Evolutionary conservation across 2,329 filamentous ascomycete genomes (phyloP), one percentile per base, ranked within the genome.

Genomic region (Aspergillus luchuensis): DNA sequence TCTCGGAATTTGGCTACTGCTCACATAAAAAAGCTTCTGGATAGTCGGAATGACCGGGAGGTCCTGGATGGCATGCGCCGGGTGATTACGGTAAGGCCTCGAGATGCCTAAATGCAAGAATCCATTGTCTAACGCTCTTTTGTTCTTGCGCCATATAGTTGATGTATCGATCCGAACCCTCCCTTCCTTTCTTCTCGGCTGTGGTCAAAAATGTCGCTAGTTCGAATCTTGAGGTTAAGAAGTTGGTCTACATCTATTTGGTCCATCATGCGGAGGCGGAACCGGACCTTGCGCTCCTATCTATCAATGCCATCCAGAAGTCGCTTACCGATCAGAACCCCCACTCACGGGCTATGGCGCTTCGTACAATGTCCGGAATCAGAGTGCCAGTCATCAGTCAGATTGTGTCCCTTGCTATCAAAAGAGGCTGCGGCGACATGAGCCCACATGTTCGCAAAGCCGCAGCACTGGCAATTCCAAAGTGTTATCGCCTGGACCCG

Each of bases 301-400:
- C 93, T 61, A 97, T 99, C 84, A 99, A 99, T 79, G 96, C 95
- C 6, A 98, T 99, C 69, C 95, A 99, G 74, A 98, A 97, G 78
- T 97, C 94, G 8, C 86, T 99, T 60, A 96, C 92, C 23, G 95
- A 99, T 77, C 84, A 89, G 60, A 97, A 93, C 74, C 91, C 95
- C 1, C 91, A 96, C 72, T 88, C 97, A 19, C 89, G 95, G 67
- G 92, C 94, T 21, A 89, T 99, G 71, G 95, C 95, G 0, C 83
- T 99, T 63, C 91, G 93, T 65, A 97, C 95, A 66, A 99, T 99
- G 94, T 96, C 93, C 0, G 92, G 92, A 11, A 98, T 99, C 65
- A 86, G 91, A n/a, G 94, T 99, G 1, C 94, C 95, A 0, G 93
- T 97, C 55, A 99, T 99, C 77, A 96, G 91, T 70, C 95, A 98